phyloP scores from a whole-genome alignment of 495 filamentous ascomycete genomes.

The Aspergillus heteromorphus region DNA sequence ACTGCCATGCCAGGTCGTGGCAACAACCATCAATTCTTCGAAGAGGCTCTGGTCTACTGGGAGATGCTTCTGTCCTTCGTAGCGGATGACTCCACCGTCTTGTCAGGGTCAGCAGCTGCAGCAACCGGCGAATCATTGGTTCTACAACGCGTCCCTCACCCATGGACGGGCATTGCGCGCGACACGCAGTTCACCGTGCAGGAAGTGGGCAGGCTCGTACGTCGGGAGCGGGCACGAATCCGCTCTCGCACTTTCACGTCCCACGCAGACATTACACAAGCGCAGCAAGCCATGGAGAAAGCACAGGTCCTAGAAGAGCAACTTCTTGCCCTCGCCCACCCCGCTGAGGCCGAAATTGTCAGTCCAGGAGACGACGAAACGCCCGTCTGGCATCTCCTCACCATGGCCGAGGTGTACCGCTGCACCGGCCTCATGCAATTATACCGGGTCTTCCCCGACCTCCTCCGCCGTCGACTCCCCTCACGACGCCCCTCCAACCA shows the following conservation, averaged over 20 bases:
- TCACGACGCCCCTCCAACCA: conserved; percentile 10
- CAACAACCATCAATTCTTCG: conserved; percentile 53
- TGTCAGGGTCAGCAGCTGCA: conserved; percentile 18
- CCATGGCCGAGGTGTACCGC: conserved; percentile 53
- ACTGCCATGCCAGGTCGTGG: conserved; percentile 15
- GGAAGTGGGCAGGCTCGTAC: conserved; percentile 49
- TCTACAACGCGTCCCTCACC: conserved; percentile 46
- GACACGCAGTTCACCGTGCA: conserved; percentile 50
- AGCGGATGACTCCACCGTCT: conserved; percentile 38
- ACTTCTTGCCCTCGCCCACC: conserved; percentile 44
- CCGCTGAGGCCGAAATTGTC: conserved; percentile 44
- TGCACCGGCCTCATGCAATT: conserved; percentile 50
- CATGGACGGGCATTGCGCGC: conserved; percentile 55
- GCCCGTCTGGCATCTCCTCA: conserved; percentile 50
- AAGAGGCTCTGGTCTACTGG: conserved; percentile 55
- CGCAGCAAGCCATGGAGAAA: conserved; percentile 39
- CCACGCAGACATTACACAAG: conserved; percentile 34
- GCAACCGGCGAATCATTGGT: conserved; percentile 26
- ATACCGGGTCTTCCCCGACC: conserved; percentile 51
- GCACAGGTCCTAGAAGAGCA: conserved; percentile 47
- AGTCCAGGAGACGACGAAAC: conserved; percentile 52
- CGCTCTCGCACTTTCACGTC: conserved; percentile 32
- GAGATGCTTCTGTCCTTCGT: conserved; percentile 57
- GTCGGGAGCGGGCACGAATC: conserved; percentile 42
- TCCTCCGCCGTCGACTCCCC: conserved; percentile 41